A percentile compares a stretch with the other conserved stretches of the same genome.
Conservation (phyloP, 768 basidiomycete genomes). For the Omphalotus guepiniiformis region DNA sequence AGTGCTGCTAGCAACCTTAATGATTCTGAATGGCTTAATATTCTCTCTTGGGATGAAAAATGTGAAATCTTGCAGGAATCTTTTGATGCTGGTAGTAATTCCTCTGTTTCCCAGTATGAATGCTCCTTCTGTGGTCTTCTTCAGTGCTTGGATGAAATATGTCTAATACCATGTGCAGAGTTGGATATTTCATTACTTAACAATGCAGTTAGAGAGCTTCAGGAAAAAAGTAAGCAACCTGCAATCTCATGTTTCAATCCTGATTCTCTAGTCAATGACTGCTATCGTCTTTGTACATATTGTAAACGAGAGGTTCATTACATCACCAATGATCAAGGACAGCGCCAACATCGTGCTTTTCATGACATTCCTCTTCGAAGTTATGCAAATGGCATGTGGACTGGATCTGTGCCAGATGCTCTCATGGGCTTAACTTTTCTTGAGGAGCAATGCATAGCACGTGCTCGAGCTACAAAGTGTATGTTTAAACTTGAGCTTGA, state of each 20-base stretch:
- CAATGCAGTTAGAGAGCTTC: conserved; percentile 7
- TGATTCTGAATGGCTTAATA: conserved; percentile 2
- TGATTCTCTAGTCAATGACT: conserved; percentile 1
- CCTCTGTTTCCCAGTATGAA: neutral
- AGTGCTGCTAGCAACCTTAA: too few species aligned
- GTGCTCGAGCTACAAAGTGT: conserved; percentile 13
- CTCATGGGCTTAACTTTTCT: conserved; percentile 13
- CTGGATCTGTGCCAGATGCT: conserved; percentile 12
- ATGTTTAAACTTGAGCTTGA: conserved; percentile 15
- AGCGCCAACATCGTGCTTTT: neutral
- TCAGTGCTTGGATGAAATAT: too few species aligned
- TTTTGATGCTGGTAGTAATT: neutral
- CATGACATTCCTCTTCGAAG: conserved; percentile 13
- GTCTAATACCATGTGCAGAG: neutral
- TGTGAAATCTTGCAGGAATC: neutral
- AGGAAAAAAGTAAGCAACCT: conserved; percentile 1
- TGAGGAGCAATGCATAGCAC: conserved; percentile 19
- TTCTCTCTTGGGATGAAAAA: conserved; percentile 4
- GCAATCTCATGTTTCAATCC: neutral
- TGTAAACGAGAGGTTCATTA: conserved; percentile 3
- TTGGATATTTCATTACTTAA: conserved; percentile 9
- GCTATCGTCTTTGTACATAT: neutral
- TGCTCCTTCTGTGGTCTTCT: conserved; percentile 5
- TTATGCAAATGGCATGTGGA: conserved; percentile 21
- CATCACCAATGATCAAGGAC: neutral